Evolutionary conservation across 2,329 filamentous ascomycete species (phyloP).

Genomic region (Aspergillus ochraceoroseus): DNA sequence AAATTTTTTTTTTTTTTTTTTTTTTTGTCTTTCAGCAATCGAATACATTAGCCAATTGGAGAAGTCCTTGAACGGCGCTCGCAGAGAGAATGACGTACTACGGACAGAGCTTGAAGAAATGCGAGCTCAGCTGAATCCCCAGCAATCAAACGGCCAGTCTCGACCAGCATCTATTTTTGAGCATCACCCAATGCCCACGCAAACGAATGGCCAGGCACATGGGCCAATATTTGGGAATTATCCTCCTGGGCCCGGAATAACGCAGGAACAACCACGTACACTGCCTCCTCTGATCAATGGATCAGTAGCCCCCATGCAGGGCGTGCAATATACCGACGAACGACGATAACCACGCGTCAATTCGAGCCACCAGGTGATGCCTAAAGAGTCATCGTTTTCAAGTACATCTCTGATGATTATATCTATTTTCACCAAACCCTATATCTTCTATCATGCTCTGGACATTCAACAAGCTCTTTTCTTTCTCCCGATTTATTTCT

Average conservation of each 20-base stretch:
- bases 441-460: constrained; percentile 1
- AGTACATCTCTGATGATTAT: constrained; percentile 7
- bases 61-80: constrained; percentile 36
- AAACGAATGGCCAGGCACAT: constrained; percentile 34
- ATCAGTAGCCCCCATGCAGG: constrained; percentile 46
- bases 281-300: constrained; percentile 47
- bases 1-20: no score
- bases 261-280: constrained; percentile 44
- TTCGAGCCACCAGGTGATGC: constrained; percentile 2
- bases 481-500: neutral
- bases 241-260: constrained; percentile 26
- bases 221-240: constrained; percentile 30
- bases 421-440: neutral
- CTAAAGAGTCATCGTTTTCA: no score
- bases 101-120: constrained; percentile 37
- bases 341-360: constrained; percentile 32
- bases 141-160: constrained; percentile 32
- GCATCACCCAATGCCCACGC: constrained; percentile 35
- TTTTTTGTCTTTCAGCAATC: constrained; percentile 38
- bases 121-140: constrained; percentile 38
- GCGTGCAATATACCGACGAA: constrained; percentile 49
- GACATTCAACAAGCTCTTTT: constrained; percentile 5
- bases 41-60: constrained; percentile 47
- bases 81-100: constrained; percentile 38
- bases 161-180: constrained; percentile 34